A percentile compares a stretch with the other conserved stretches of the same genome.
These are phyloP conservation scores for Boletellus sp. DNA, from an alignment of 1,284 basidiomycete species.

Conservation along the genomic window DNA sequence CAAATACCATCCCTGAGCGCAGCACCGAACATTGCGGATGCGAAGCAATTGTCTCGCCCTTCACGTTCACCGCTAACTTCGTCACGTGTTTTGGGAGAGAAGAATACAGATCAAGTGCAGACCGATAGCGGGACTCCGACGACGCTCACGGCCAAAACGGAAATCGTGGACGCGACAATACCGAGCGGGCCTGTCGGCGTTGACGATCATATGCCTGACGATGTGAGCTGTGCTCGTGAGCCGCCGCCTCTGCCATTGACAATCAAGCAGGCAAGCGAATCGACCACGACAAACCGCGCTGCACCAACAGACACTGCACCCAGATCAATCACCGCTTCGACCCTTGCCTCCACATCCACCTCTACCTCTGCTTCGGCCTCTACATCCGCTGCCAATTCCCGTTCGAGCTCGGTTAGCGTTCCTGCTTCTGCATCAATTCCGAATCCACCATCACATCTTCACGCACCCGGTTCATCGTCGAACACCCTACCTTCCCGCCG, in stretches of 20 bases:
- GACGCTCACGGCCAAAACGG: constrained; percentile 33
- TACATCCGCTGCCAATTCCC: constrained; percentile 24
- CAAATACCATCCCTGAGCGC: not conserved
- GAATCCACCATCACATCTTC: constrained; percentile 2
- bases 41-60: not conserved
- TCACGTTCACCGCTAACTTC: not conserved
- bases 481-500: constrained; percentile 22
- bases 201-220: constrained; percentile 22
- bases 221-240: constrained; percentile 31
- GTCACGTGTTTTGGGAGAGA: constrained; percentile 5
- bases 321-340: not conserved
- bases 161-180: constrained; percentile 28
- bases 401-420: constrained; percentile 28
- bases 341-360: constrained; percentile 8
- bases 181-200: constrained; percentile 18
- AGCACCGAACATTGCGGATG: not conserved
- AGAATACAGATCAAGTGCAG: constrained; percentile 9
- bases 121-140: constrained; percentile 3
- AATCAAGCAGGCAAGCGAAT: constrained; percentile 19
- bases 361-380: constrained; percentile 26
- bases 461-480: constrained; percentile 3
- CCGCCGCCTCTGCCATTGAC: constrained; percentile 35
- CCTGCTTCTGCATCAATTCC: constrained; percentile 4
- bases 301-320: not conserved
- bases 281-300: constrained; percentile 5